Evolutionary conservation across 768 basidiomycete genomes (phyloP), one percentile per base, ranked within the genome.

Genomic region (Rhizopogon rudus): DNA sequence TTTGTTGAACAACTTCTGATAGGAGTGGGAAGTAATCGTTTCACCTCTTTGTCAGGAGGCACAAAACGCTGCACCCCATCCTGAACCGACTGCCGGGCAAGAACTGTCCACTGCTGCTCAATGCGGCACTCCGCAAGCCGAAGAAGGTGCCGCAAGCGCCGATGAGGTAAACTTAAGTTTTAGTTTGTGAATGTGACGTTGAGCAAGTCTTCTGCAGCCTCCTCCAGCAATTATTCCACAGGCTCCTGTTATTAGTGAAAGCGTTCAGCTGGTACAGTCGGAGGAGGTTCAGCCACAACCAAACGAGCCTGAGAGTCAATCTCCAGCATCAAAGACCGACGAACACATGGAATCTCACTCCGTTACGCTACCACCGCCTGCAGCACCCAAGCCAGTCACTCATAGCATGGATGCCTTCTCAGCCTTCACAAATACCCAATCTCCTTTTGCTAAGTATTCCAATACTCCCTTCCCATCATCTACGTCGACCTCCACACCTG

Each of bases 371-470:
- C 56, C 53, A 1, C 49, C 48, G 8, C 46, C 58, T 8, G 12
- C 55, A 0, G 33, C 51, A 51, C 54, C 61, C 31, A 17, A 25
- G 17, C 42, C 53, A 48, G 37, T 54, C 29, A 53, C 59, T 37
- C 25, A 20, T 2, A 57, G 31, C 44, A 14, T 61, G 4, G 57
- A 62, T 9, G 44, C 73, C n/a, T 77, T 77, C 57, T 73, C 75
- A 17, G 66, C 72, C 14, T 77, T 76, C 53, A 66, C 71, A 14
- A 64, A 68, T 13, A 63, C 70, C 8, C 56, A 64, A 5, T 75
- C 76, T 16, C 65, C 74, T 5, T 76, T 75, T 25, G 51, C 61
- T 29, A 67, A 64, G 29, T 72, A 67, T 46, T 60, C 70, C 7
- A 65, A 56, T 20, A 40, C 58, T 31, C 60, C 60, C 13, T 65